Evolutionary conservation across 2,329 filamentous ascomycete species (phyloP).

Genomic region (Myotisia sp.): DNA sequence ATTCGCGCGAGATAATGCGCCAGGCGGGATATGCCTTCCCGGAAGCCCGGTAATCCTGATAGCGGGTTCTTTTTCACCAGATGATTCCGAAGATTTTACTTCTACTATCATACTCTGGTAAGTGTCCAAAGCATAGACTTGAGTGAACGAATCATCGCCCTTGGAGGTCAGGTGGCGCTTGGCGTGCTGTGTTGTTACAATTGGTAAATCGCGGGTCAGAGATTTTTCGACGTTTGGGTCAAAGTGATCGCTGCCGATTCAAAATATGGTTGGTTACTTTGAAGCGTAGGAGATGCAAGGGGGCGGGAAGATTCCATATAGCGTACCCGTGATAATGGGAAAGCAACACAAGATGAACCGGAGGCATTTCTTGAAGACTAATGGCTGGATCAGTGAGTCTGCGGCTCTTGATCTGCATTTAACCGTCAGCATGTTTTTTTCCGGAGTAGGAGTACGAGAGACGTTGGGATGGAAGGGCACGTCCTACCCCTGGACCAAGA

Average conservation of each 20-base stretch:
- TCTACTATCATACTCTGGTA: constrained; percentile 41
- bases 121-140: constrained; percentile 42
- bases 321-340: constrained; percentile 50
- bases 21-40: constrained; percentile 46
- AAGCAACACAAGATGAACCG: constrained; percentile 45
- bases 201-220: constrained; percentile 41
- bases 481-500: constrained; percentile 47
- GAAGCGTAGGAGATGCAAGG: not conserved
- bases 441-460: no score
- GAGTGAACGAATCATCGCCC: constrained; percentile 35
- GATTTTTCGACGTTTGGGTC: constrained; percentile 39
- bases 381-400: constrained; percentile 46
- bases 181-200: constrained; percentile 51
- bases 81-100: constrained; percentile 14
- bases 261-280: not conserved
- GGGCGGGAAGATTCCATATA: constrained; percentile 2
- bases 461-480: no score
- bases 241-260: constrained; percentile 36
- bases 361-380: constrained; percentile 44
- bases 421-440: no score
- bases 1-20: constrained; percentile 31
- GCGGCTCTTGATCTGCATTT: constrained; percentile 26
- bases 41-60: constrained; percentile 50
- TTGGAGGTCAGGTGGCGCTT: constrained; percentile 36
- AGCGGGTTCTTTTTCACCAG: constrained; percentile 21